These are phyloP conservation scores for Coniochaeta sp. DNA, from an alignment of 2,329 filamentous ascomycete species.

Conservation along the genomic window DNA sequence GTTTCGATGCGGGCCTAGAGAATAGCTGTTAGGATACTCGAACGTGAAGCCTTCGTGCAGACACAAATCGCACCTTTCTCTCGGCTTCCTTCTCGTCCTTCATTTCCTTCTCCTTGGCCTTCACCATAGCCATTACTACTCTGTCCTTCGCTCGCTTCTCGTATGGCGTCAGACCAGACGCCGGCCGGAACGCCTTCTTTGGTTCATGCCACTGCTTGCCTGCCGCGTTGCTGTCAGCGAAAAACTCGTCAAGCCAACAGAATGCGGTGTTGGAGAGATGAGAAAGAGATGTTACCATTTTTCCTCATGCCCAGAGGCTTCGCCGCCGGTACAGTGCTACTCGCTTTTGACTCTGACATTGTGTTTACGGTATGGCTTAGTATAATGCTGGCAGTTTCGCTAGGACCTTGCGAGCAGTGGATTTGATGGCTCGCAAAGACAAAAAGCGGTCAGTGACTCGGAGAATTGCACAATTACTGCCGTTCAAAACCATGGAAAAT, in stretches of 20 bases:
- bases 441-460: background rate
- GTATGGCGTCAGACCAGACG: constrained; percentile 69
- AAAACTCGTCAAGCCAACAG: background rate
- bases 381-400: background rate
- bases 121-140: constrained; percentile 65
- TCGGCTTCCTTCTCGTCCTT: constrained; percentile 92
- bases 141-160: constrained; percentile 67
- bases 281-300: constrained; percentile 62
- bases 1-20: constrained; percentile 64
- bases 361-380: constrained; percentile 7
- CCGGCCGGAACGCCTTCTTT: constrained; percentile 81
- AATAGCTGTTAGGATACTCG: constrained; percentile 7
- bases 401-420: background rate
- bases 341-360: constrained; percentile 37
- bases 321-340: constrained; percentile 21
- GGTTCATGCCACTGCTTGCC: constrained; percentile 91
- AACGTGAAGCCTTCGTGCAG: no score
- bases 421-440: background rate
- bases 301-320: constrained; percentile 63
- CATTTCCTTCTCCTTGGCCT: constrained; percentile 91
- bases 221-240: constrained; percentile 27
- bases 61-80: constrained; percentile 55
- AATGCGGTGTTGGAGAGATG: background rate
- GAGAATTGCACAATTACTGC: background rate
- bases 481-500: background rate